These are phyloP conservation scores for Xylaria sp. DNA, from an alignment of 2,329 filamentous ascomycete species.

Conservation along the genomic window DNA sequence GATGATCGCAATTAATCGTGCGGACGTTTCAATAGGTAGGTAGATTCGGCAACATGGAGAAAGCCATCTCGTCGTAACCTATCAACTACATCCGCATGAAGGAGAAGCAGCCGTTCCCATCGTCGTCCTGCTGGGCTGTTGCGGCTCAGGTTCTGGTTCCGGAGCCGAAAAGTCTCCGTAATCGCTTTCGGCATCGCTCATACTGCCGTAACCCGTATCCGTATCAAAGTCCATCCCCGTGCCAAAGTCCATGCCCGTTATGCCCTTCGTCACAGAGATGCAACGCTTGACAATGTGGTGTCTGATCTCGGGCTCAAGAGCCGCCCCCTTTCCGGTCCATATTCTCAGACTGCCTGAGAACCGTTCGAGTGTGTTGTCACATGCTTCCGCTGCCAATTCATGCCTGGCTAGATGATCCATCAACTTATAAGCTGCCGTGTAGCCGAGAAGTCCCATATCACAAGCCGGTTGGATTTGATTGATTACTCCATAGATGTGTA, in stretches of 20 bases:
- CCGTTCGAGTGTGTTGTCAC: constrained; percentile 47
- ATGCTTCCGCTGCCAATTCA: constrained; percentile 42
- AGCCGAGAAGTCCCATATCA: constrained; percentile 53
- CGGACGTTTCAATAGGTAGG: not conserved
- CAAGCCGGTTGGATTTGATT: constrained; percentile 38
- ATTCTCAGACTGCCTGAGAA: constrained; percentile 54
- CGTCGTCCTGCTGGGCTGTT: not conserved
- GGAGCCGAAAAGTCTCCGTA: constrained; percentile 3
- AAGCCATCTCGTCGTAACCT: not conserved
- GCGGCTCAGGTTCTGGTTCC: not conserved
- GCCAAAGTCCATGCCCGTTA: constrained; percentile 56
- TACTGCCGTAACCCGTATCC: constrained; percentile 50
- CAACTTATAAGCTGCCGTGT: constrained; percentile 53
- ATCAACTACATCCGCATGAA: constrained; percentile 15
- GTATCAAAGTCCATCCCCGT: constrained; percentile 56
- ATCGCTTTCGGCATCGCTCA: constrained; percentile 21
- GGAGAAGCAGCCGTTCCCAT: not conserved
- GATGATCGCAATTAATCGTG: constrained; percentile 2
- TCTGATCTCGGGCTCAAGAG: constrained; percentile 47
- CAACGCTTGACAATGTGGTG: constrained; percentile 52
- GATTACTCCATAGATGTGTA: constrained; percentile 47
- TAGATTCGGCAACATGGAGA: not conserved
- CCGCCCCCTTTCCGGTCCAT: constrained; percentile 53
- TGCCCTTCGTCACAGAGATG: constrained; percentile 48
- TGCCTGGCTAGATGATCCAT: constrained; percentile 50